Conservation (phyloP, 2,329 filamentous ascomycete genomes). For the Nemania sp. region DNA sequence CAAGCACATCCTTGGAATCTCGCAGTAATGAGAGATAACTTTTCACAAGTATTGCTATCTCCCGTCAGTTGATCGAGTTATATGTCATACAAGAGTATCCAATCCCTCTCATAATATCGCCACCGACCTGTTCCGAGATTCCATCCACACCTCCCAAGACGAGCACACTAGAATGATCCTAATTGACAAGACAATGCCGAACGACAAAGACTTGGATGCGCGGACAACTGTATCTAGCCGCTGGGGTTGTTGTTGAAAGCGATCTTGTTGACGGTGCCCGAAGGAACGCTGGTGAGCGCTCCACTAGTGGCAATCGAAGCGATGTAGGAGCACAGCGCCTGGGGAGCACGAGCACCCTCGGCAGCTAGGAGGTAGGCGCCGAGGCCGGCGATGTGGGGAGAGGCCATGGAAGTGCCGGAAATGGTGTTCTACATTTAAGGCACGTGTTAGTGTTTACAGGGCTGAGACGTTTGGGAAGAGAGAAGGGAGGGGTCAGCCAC, state of each 20-base stretch:
- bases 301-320: constrained; percentile 45
- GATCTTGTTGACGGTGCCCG: constrained; percentile 41
- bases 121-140: too few species aligned
- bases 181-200: background rate
- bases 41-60: background rate
- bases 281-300: constrained; percentile 43
- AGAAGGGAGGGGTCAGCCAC: constrained; percentile 2
- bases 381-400: constrained; percentile 64
- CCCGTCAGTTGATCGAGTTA: background rate
- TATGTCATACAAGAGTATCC: constrained; percentile 4
- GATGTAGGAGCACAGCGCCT: constrained; percentile 48
- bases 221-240: constrained; percentile 2
- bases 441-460: constrained; percentile 14
- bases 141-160: background rate
- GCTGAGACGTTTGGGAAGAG: background rate
- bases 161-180: background rate
- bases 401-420: constrained; percentile 65
- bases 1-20: background rate
- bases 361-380: constrained; percentile 58
- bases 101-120: background rate
- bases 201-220: background rate
- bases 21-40: background rate
- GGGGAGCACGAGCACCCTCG: constrained; percentile 46
- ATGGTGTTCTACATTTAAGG: constrained; percentile 43
- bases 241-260: constrained; percentile 39